phyloP scores from a whole-genome alignment of 345 rosid genomes.

The Fremontodendron californicum region DNA sequence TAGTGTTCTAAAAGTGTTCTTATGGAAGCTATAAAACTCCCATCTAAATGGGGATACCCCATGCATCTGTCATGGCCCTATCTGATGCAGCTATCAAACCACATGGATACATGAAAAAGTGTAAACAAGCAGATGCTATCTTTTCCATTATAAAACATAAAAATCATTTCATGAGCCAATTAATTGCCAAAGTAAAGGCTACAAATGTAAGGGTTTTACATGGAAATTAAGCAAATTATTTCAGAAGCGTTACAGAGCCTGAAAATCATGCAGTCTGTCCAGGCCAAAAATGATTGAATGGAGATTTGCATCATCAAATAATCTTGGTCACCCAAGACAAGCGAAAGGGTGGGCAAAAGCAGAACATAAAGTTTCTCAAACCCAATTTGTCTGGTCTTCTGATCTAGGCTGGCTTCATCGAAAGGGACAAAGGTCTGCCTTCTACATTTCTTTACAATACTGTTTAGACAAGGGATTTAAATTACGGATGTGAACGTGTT shows the following conservation, averaged over 20 bases:
- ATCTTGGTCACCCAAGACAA: constrained; percentile 28
- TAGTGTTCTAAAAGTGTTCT: too few relatives aligned
- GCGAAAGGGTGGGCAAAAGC: constrained; percentile 22
- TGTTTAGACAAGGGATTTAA: constrained; percentile 3
- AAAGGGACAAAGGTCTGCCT: constrained; percentile 9
- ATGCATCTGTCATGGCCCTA: too few relatives aligned
- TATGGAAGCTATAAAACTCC: too few relatives aligned
- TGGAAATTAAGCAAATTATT: constrained; percentile 1
- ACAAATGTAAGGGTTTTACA: constrained; percentile 13
- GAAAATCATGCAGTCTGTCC: constrained; percentile 13
- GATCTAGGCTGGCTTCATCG: constrained; percentile 13
- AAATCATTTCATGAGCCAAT: constrained; percentile 1
- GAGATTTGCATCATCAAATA: constrained; percentile 31
- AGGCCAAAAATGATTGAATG: constrained; percentile 28
- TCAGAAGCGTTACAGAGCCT: neutral
- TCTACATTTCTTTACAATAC: neutral
- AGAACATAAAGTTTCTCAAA: constrained; percentile 2
- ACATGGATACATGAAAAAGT: neutral
- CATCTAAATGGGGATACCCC: too few relatives aligned
- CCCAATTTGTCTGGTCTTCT: constrained; percentile 1
- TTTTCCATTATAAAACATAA: constrained; percentile 16
- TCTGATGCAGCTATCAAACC: neutral
- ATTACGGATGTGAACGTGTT: too few relatives aligned
- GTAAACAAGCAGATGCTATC: constrained; percentile 10
- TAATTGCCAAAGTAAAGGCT: constrained; percentile 15